Evolutionary conservation across 169 alveolate species (phyloP), one percentile per base, ranked within the genome.

Genomic region (Cyclospora cayetanensis): DNA sequence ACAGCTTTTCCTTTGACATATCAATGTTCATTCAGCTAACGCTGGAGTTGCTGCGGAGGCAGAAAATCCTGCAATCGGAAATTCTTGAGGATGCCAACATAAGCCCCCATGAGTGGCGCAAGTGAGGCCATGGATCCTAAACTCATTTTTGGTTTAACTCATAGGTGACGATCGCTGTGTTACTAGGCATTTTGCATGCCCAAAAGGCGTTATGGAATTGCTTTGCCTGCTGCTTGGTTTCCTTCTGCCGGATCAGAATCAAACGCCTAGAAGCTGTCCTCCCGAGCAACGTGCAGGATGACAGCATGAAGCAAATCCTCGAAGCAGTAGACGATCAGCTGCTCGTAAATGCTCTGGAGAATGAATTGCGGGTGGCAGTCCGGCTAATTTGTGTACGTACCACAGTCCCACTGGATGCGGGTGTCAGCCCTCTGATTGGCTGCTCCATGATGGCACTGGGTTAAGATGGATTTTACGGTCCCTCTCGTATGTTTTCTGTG

Each of bases 251-350:
- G 18, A 5, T 20, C 31, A n/a, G 72, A 9, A n/a, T 20, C 1
- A n/a, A 60, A 20, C 27, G 12, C 35, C 18, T n/a, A 31, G 72
- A 15, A 5, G 72, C 72, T 18, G 72, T n/a, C 34, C 72, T 60
- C 72, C 27, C n/a, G 35, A n/a, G 72, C 72, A 20, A n/a, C 60
- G 1, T 46, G 60, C 89, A 22, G 0, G 79, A 52, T 5, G 90
- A 82, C 41, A 43, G 46, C 55, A 37, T 52, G 22, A 35, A 37
- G 31, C 90, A 82, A 22, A 27, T 82, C 3, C 41, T 34, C n/a
- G 90, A 82, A 37, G 90, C 90, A 5, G 41, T 82, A 4, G 90
- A 82, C 5, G 90, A 82, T 15, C 90, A 60, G 4, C n/a, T 52
- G 35, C 37, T 82, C 50, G 37, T 15, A 39, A 42, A 35, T 0